Percentiles rank a stretch among this genome's conserved stretches.
These are phyloP conservation scores for Penicillium paneum DNA, from an alignment of 2,329 filamentous ascomycete genomes.

Conservation along the genomic window DNA sequence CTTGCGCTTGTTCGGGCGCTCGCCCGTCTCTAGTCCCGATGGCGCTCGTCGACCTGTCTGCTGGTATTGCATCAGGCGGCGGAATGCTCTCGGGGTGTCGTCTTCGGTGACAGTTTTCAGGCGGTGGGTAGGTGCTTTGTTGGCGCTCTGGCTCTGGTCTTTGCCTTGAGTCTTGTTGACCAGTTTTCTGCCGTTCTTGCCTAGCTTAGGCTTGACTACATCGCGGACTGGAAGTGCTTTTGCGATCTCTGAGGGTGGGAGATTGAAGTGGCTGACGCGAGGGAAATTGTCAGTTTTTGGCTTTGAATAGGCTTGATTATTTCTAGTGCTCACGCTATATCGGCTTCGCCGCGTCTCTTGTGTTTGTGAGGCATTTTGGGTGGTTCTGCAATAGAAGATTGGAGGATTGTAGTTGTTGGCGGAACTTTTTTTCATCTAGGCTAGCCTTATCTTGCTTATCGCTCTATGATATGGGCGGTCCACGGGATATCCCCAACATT, in stretches of 20 bases:
- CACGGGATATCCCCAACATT: background rate
- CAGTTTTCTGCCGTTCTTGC: conserved; percentile 35
- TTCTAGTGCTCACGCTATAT: conserved; percentile 47
- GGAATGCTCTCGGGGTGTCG: conserved; percentile 86
- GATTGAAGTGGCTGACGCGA: conserved; percentile 47
- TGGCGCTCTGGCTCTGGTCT: conserved; percentile 21
- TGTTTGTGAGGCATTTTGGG: conserved; percentile 79
- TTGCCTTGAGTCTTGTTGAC: conserved; percentile 26
- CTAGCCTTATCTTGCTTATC: conserved; percentile 24
- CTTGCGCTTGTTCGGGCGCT: conserved; percentile 49
- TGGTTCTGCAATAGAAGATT: conserved; percentile 9
- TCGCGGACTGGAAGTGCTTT: conserved; percentile 57
- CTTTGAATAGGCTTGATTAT: background rate
- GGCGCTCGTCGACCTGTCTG: conserved; percentile 53
- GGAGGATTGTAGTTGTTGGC: conserved; percentile 13
- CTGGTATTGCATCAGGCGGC: conserved; percentile 74
- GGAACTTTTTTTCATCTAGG: conserved; percentile 23
- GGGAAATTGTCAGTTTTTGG: conserved; percentile 21
- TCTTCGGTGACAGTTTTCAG: conserved; percentile 50
- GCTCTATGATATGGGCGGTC: background rate
- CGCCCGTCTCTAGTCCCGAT: conserved; percentile 63
- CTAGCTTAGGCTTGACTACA: conserved; percentile 38
- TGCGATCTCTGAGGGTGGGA: conserved; percentile 60
- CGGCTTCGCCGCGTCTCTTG: conserved; percentile 56
- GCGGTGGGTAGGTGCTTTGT: conserved; percentile 44